Evolutionary conservation across 805 yeast genomes (phyloP).

Genomic region (Vanderwaltozyma polyspora): DNA sequence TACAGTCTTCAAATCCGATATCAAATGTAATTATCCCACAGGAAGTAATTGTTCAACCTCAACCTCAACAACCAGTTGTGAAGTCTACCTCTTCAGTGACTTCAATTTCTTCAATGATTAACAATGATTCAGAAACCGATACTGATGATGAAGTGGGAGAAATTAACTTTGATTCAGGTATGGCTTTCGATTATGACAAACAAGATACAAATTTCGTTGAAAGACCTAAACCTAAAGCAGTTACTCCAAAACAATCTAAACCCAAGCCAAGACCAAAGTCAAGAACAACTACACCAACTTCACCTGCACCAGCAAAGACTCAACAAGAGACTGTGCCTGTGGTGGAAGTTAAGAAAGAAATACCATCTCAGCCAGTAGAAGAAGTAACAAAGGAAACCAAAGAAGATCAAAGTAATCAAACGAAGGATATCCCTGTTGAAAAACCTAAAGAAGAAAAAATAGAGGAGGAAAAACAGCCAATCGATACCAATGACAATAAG

Average conservation of each 20-base stretch:
- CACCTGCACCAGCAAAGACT: background rate
- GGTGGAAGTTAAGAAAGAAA: background rate
- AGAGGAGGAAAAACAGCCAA: background rate
- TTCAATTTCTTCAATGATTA: background rate
- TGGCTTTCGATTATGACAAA: conserved; percentile 26
- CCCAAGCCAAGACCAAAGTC: background rate
- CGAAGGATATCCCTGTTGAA: background rate
- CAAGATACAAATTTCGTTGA: conserved; percentile 16
- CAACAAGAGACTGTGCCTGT: background rate
- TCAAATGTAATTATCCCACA: too few relatives aligned
- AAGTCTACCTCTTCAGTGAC: background rate
- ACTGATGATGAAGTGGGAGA: conserved; percentile 24
- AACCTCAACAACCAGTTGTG: background rate
- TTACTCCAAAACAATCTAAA: background rate
- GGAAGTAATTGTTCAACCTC: background rate
- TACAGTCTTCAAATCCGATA: background rate
- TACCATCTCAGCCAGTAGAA: background rate
- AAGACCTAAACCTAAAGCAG: conserved; percentile 3
- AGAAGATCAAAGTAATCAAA: background rate
- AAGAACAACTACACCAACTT: background rate
- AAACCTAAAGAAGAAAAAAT: background rate
- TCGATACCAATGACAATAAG: background rate
- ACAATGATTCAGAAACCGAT: conserved; percentile 24
- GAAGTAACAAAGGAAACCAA: conserved; percentile 1
- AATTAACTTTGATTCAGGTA: conserved; percentile 20